Base-by-base conservation (phyloP, 2,329 filamentous ascomycete species). In the Cordyceps fumosorosea region DNA sequence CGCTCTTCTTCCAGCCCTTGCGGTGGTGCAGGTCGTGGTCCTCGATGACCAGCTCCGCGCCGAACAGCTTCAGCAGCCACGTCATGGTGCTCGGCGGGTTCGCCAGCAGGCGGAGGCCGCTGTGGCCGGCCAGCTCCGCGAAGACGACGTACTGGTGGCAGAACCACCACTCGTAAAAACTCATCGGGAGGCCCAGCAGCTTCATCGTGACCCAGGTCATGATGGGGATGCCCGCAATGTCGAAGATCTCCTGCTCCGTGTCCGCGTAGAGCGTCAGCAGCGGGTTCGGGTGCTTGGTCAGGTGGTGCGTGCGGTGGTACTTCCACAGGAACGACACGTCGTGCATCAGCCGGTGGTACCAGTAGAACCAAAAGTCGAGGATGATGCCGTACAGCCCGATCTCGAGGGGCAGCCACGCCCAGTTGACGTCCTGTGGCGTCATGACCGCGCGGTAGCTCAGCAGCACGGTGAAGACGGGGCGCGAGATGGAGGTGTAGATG, bases 151-250 rank as follows among this genome's bases (percentile, higher is more conserved):
- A 77, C 56, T 73, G 69, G 52, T 75, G 71, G 65, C 74, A 77
- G 37, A 77, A 65, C 74, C 75, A 77, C 74, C 74, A 76, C 56
- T 76, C 74, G 55, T 76, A 76, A 62, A 77, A 77, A 10, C 73
- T 73, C 74, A 76, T 74, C 0, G 75, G 74, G 10, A 76, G 55
- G 1, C 74, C 73, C 64, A 75, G 69, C 20, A 66, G 65, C 54
- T 68, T 70, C 53, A 73, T 57, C 1, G 67, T 65, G 5, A 34
- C 65, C 60, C 66, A 72, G 16, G 71, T 68, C 45, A 69, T 56
- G 44, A 72, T 63, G 3, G 71, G 71, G n/a, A 72, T 67, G 14
- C 67, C 66, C 10, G 66, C 66, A 40, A 71, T 70, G 56, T 72
- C 69, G 50, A 70, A 62, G 18, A 71, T 57, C 52, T 72, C 69